These are phyloP conservation scores for Dryas drummondii DNA, from an alignment of 306 rosid species.

Conservation along the genomic window DNA sequence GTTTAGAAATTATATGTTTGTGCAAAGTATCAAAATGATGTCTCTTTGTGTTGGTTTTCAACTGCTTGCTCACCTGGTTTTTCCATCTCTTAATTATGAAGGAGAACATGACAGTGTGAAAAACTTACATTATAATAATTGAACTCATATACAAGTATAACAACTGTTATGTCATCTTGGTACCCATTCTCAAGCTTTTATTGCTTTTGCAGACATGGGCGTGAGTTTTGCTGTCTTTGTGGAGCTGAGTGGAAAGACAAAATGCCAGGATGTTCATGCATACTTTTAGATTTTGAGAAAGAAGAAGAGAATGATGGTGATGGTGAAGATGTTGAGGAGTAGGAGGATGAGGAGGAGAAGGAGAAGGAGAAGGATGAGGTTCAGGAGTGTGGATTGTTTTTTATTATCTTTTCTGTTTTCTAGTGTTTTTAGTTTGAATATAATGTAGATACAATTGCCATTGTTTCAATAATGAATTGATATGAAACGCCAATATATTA, in stretches of 20 bases:
- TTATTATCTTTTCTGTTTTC: no score
- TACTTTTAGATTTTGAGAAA: background rate
- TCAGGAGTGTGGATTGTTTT: no score
- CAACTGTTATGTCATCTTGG: background rate
- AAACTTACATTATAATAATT: background rate
- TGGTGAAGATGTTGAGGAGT: background rate
- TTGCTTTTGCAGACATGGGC: constrained; percentile 2
- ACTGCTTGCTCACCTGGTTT: background rate
- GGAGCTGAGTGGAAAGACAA: background rate
- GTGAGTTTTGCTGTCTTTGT: background rate
- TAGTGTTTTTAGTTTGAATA: no score
- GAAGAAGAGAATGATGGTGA: background rate
- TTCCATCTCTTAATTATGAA: background rate
- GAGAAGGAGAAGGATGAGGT: background rate
- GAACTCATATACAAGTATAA: background rate
- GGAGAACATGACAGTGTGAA: background rate
- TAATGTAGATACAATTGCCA: no score
- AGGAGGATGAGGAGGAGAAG: background rate
- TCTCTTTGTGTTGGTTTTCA: background rate
- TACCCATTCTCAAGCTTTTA: background rate
- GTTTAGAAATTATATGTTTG: background rate
- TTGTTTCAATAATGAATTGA: no score
- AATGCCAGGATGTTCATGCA: background rate
- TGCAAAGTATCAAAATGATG: background rate
- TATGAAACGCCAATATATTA: no score